Evolutionary conservation across 2,329 filamentous ascomycete genomes (phyloP).

Genomic region (Xylariaceae sp.): DNA sequence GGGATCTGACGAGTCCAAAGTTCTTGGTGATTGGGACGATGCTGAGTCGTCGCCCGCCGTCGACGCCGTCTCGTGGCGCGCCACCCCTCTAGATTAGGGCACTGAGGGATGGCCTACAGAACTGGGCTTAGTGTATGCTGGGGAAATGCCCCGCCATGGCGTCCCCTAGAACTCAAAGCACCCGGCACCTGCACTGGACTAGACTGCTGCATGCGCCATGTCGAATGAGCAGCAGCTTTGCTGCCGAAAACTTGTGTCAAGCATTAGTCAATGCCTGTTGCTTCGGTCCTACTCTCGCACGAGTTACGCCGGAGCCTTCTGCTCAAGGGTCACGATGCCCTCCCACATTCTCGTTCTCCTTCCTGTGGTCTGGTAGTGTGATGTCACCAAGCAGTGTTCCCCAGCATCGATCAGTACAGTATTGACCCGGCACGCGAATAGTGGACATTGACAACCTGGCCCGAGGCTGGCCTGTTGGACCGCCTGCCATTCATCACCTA

Average conservation of each 20-base stretch:
- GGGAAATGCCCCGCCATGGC: slow-evolving; percentile 4
- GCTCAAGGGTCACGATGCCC: background rate
- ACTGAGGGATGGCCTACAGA: slow-evolving; percentile 6
- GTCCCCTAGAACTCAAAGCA: background rate
- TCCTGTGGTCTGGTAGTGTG: no score
- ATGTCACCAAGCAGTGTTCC: no score
- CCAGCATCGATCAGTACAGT: no score
- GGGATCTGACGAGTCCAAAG: background rate
- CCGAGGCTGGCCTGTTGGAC: background rate
- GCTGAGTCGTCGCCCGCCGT: no score
- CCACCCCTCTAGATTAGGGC: no score
- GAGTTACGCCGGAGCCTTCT: slow-evolving; percentile 11
- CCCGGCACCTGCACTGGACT: background rate
- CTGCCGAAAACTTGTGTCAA: slow-evolving; percentile 5
- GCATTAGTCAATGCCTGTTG: slow-evolving; percentile 7
- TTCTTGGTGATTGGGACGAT: background rate
- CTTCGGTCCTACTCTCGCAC: slow-evolving; percentile 16
- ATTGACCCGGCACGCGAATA: no score
- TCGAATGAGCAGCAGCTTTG: no score
- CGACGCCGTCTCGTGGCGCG: no score
- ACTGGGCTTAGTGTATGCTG: slow-evolving; percentile 3
- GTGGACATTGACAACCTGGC: no score
- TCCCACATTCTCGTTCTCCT: no score
- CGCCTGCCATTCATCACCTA: background rate
- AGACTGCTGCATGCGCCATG: no score